Evolutionary conservation across 1,284 basidiomycete genomes (phyloP), one percentile per base, ranked within the genome.

Genomic region (Termitomyces sp.): DNA sequence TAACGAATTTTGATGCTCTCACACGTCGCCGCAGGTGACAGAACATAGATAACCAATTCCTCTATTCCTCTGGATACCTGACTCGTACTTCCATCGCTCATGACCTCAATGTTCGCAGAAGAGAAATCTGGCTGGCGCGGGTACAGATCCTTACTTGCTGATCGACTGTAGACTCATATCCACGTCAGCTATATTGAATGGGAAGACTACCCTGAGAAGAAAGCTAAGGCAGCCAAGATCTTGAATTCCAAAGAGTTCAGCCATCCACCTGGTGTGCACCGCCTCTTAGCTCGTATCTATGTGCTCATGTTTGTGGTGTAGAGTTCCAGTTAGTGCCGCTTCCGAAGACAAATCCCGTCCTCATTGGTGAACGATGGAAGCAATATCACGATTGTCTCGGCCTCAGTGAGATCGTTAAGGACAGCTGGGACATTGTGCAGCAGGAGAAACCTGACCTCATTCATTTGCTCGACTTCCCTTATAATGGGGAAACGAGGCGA

Each of bases 401-500:
- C 9, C 67, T 81, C 33, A 66, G 70, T 57, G 63, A 62, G 26
- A 73, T 81, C 54, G 75, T 79, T 52, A 74, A 79, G 58, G 71
- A 73, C 60, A 80, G 77, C 68, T 82, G 80, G 80, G 71, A 77
- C 56, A 73, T 73, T 1, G 77, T 81, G 21, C 74, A 75, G 57
- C 73, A 72, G 58, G 80, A 82, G 64, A 82, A 82, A 61, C 73
- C 75, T 9, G 76, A 79, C 59, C 69, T 81, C 60, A 73, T 81
- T 31, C 79, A 81, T 58, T 64, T 82, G 13, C 68, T 82, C 30
- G 78, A 80, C 59, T 81, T 78, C 57, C 75, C 79, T 6, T 79
- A 79, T 61, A 80, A 81, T 58, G 79, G 78, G 39, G 78, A 79
- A 64, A 78, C 78, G 17, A 68, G 64, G 15, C 67, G 73, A 21